Conservation (phyloP, 352 stramenopile species). For the Globisporangium alternatum region DNA sequence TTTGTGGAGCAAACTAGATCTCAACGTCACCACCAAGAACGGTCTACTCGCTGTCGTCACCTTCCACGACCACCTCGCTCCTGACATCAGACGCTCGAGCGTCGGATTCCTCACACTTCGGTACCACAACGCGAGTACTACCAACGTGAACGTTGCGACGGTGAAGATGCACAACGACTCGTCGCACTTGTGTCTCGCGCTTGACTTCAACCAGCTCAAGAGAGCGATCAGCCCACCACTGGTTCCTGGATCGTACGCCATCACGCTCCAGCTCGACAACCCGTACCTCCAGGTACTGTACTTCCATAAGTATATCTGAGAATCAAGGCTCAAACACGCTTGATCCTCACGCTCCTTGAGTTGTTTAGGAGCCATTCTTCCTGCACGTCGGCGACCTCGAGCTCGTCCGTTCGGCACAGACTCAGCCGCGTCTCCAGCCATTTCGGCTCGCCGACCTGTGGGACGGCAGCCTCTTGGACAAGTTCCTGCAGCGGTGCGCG, state of each 20-base stretch:
- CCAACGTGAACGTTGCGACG: background rate
- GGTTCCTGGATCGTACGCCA: background rate
- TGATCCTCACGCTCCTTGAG: background rate
- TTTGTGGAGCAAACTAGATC: background rate
- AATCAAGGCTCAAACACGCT: no score
- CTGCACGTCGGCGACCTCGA: constrained; percentile 8
- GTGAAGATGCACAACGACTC: constrained; percentile 2
- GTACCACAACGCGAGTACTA: background rate
- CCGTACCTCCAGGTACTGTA: constrained; percentile 11
- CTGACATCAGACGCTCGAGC: background rate
- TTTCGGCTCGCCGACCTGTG: constrained; percentile 19
- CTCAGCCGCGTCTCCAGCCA: background rate
- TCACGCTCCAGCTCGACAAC: constrained; percentile 15
- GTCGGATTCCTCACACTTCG: background rate
- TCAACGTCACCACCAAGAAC: background rate
- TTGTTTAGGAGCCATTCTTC: constrained; percentile 1
- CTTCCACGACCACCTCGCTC: constrained; percentile 2
- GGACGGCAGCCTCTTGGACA: constrained; percentile 20
- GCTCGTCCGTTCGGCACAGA: background rate
- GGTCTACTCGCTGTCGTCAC: background rate
- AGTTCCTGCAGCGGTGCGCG: constrained; percentile 26
- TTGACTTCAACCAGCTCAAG: constrained; percentile 12
- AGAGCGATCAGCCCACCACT: background rate
- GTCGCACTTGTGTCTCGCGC: background rate
- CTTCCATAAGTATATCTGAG: no score